Base-by-base conservation (phyloP, 176 grass and related monocot genomes). In the Oryza officinalis region DNA sequence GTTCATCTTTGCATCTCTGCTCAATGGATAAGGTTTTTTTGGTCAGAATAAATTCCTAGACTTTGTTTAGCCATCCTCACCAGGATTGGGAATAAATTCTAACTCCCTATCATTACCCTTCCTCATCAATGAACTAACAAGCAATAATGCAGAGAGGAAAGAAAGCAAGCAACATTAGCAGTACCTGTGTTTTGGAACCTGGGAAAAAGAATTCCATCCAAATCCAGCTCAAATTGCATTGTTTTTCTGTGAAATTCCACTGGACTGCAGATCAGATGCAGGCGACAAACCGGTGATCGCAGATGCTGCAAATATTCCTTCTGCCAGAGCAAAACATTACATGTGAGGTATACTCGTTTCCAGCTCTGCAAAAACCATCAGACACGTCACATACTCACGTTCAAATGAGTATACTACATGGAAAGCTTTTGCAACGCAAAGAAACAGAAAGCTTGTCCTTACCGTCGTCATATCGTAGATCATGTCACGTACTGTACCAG, bases 391-490 rank as follows among this genome's bases (percentile, higher is more conserved):
- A 35, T 35, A 35, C 33, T 35, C 33, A 35, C 33, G 3, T 6
- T 23, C 23, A 23, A 26, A 85, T 71, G 52, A 61, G 67, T 63
- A 32, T 38, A 79, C 46, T 38, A 79, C 46, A 35, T 35, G 33
- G 35, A 47, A 70, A 60, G 37, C 30, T 67, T 50, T 69, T 25
- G 68, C 75, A 71, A 54, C 27, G 69, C 32, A 75, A 31, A 52
- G 80, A 50, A 88, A 72, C 73, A 88, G 73, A 83, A 71, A 74
- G 15, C 67, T 46, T 74, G 75, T 61, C 81, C 81, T 68, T 30
- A 27, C 75, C 79, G 74, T 60, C 79, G 83, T 90, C 88, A 83
- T 76, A 52, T 90, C 79, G 35, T 57, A 5, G 83, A 67, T 66
- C 83, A n/a, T n/a, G 67, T 79, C 79, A 57, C 28, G 26, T 43